Base-by-base conservation (phyloP, 116 monocot genomes). In the Dioscorea cayenensis region DNA sequence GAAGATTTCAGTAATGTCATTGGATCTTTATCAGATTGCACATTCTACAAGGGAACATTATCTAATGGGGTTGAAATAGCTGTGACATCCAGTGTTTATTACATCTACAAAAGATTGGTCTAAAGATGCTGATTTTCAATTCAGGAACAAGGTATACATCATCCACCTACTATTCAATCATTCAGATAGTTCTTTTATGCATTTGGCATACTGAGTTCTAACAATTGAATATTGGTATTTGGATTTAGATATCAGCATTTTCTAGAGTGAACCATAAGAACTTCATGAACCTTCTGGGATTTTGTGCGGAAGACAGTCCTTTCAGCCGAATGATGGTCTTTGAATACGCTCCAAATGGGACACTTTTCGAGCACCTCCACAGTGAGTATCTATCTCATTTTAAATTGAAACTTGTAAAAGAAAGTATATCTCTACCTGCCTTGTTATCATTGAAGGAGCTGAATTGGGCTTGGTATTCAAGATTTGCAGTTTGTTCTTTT, bases 1-100 rank as follows among this genome's bases (percentile, higher is more conserved):
- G 97, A 97, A 79, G 93, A 88, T 74, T 97, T 97, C 51, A 93
- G 90, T 79, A 97, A 97, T 72, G 88, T 97, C n/a, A 79, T 97
- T 17, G 59, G 70, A 23, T 79, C 77, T n/a, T 78, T 67, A 70
- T 79, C 87, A 25, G 71, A 81, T 23, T 93, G 67, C 80, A 90
- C 79, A 6, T 51, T 97, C 27, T 97, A 78, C 78, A 97, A 97
- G 73, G 97, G 93, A 65, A 97, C 88, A 63, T 67, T 93, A 58
- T 93, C 93, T 36, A 87, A 79, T 72, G 97, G 97, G 55, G 92
- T 95, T 36, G 95, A 95, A 70, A 89, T 95, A 70, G 81, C 86
- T 35, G 95, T 92, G 28, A 77, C 75, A 5, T 92, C 97, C 58
- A 88, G 86, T 65, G 62, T 68, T 68, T 32, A 72, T 89, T 58